Percentiles rank a stretch among this genome's conserved stretches.
phyloP scores from a whole-genome alignment of 768 basidiomycete genomes.

The Suillus variegatus region DNA sequence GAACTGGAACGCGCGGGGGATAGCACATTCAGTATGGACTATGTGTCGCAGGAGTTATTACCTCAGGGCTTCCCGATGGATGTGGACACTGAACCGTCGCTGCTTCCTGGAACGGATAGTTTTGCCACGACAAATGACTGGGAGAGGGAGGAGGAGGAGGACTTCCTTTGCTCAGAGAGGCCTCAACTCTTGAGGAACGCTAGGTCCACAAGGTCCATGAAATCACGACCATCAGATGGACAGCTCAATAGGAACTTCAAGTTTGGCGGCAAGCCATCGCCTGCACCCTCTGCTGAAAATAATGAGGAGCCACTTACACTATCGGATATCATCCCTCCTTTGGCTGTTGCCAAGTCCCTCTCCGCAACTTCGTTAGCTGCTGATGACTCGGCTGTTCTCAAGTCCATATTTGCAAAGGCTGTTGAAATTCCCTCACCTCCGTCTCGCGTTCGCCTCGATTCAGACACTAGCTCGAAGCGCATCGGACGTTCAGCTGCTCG shows the following conservation, averaged over 20 bases:
- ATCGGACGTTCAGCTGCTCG: slow-evolving; percentile 24
- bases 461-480: slow-evolving; percentile 44
- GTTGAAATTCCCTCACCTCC: slow-evolving; percentile 36
- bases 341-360: slow-evolving; percentile 48
- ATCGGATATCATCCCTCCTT: slow-evolving; percentile 76
- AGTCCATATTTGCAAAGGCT: slow-evolving; percentile 55
- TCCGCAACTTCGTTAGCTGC: slow-evolving; percentile 46
- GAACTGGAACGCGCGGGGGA: slow-evolving; percentile 27
- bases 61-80: slow-evolving; percentile 23
- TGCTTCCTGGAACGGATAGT: slow-evolving; percentile 40
- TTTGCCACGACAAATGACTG: slow-evolving; percentile 27
- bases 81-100: slow-evolving; percentile 35
- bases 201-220: slow-evolving; percentile 27
- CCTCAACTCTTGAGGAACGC: slow-evolving; percentile 23
- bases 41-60: slow-evolving; percentile 19
- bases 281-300: neutral
- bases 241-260: slow-evolving; percentile 72
- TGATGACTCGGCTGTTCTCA: slow-evolving; percentile 54
- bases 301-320: slow-evolving; percentile 50
- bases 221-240: slow-evolving; percentile 58
- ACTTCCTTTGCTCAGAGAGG: slow-evolving; percentile 20
- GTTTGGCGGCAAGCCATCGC: slow-evolving; percentile 57
- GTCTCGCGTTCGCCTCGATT: slow-evolving; percentile 39
- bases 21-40: slow-evolving; percentile 20
- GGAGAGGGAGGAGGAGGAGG: slow-evolving; percentile 42